Percentiles rank a stretch among this genome's conserved stretches.
Evolutionary conservation across 345 rosid genomes (phyloP).

Genomic region (Isatis tinctoria): DNA sequence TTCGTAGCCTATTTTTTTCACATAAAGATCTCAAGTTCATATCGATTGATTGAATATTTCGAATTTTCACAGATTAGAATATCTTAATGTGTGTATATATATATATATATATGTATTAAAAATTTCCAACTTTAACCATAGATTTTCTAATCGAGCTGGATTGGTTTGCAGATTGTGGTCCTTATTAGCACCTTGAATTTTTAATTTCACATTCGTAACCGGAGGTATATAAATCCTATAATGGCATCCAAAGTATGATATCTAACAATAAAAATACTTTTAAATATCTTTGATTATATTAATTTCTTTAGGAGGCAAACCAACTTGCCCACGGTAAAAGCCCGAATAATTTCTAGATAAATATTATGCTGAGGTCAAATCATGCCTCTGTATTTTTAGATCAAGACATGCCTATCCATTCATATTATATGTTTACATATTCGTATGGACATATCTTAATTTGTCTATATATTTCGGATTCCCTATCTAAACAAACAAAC

Average conservation of each 20-base stretch:
- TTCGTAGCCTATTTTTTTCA: background rate
- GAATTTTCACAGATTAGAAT: background rate
- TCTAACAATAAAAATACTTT: background rate
- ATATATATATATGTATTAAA: background rate
- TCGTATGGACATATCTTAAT: constrained; percentile 1
- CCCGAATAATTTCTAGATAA: constrained; percentile 10
- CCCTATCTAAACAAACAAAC: background rate
- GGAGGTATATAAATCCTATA: background rate
- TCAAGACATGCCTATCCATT: background rate
- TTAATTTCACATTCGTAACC: background rate
- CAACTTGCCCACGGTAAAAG: background rate
- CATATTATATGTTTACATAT: constrained; percentile 16
- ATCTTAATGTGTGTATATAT: background rate
- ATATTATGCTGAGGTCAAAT: constrained; percentile 23
- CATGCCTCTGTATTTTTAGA: constrained; percentile 19
- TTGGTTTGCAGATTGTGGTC: background rate
- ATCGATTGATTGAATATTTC: background rate
- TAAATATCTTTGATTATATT: background rate
- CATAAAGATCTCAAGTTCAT: background rate
- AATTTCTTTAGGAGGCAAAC: constrained; percentile 5
- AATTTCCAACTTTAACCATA: background rate
- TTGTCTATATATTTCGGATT: constrained; percentile 1
- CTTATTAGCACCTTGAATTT: background rate
- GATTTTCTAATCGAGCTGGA: background rate
- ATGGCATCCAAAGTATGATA: background rate